phyloP scores from a whole-genome alignment of 73 alveolate genomes.

The Paramecium sexaurelia region DNA sequence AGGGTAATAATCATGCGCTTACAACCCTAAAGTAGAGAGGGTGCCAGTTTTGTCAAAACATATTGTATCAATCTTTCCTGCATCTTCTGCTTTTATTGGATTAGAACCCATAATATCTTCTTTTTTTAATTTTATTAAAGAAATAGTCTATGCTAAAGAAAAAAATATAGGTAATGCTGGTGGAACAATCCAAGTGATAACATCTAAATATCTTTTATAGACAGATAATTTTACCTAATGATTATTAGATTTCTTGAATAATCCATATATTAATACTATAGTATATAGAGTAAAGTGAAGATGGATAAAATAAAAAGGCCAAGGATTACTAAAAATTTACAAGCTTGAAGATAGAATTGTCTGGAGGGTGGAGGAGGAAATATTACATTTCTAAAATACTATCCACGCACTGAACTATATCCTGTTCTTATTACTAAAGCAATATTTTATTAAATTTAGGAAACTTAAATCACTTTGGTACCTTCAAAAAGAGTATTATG shows the following conservation, averaged over 20 bases:
- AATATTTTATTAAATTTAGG: background rate
- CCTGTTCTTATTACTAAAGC: conserved; percentile 64
- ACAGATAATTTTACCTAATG: background rate
- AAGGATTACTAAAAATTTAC: conserved; percentile 37
- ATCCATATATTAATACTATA: background rate
- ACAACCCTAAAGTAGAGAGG: conserved; percentile 45
- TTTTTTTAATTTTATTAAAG: background rate
- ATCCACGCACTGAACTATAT: conserved; percentile 55
- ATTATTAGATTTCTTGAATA: background rate
- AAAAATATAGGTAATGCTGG: conserved; percentile 65
- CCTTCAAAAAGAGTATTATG: conserved; percentile 52
- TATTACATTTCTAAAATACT: conserved; percentile 56
- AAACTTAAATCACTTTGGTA: conserved; percentile 41
- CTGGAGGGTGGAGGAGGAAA: conserved; percentile 44
- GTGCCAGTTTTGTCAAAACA: conserved; percentile 71
- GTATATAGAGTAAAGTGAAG: background rate
- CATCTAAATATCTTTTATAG: conserved; percentile 35
- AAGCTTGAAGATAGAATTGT: conserved; percentile 33
- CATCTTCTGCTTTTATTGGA: conserved; percentile 46
- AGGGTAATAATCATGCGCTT: conserved; percentile 24
- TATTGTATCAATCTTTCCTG: conserved; percentile 53
- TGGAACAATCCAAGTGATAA: conserved; percentile 56
- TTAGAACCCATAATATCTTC: conserved; percentile 37
- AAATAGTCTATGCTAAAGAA: conserved; percentile 25
- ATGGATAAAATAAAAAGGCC: background rate